Evolutionary conservation across 164 flowering plant species (phyloP).

Genomic region (Magnolia officinalis): DNA sequence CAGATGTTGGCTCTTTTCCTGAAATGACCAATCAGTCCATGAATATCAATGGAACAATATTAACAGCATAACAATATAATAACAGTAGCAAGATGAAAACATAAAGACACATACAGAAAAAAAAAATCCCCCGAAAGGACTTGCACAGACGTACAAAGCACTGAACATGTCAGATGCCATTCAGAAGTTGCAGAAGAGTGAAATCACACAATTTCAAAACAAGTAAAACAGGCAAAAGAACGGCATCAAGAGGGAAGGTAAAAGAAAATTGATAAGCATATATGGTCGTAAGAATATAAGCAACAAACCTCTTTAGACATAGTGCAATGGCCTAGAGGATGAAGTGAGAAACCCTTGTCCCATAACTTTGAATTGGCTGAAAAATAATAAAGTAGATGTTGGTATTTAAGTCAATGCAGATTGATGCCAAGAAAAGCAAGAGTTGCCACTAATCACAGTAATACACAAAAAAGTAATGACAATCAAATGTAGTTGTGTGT

Average conservation of each 20-base stretch:
- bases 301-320: constrained; percentile 59
- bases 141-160: neutral
- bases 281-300: neutral
- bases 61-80: neutral
- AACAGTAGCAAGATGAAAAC: neutral
- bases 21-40: constrained; percentile 22
- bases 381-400: constrained; percentile 6
- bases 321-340: constrained; percentile 28
- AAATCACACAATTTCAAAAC: neutral
- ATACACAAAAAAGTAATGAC: no score
- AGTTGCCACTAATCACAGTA: neutral
- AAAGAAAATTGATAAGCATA: neutral
- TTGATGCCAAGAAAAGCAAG: neutral
- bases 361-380: constrained; percentile 71
- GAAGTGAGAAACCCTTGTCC: constrained; percentile 60
- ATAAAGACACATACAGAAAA: neutral
- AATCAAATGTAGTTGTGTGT: no score
- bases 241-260: neutral
- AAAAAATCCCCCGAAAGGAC: no score
- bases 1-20: constrained; percentile 51
- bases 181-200: neutral
- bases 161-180: neutral
- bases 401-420: neutral
- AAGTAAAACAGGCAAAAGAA: neutral
- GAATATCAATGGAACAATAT: neutral